phyloP scores from a whole-genome alignment of 2,329 filamentous ascomycete species.

The Penicillium thymicola region DNA sequence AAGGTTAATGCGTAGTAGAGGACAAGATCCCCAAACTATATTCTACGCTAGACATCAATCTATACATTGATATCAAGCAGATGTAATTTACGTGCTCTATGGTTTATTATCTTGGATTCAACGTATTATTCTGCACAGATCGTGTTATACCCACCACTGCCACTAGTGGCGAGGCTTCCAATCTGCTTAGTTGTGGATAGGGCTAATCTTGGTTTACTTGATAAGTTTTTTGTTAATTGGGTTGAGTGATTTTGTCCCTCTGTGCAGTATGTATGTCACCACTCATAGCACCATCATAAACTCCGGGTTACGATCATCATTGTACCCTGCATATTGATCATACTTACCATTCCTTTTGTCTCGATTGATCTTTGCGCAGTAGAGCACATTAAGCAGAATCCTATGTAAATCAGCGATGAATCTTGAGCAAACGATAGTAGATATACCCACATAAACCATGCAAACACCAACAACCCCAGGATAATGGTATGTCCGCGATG shows the following conservation, averaged over 20 bases:
- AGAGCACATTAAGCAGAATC: conserved; percentile 58
- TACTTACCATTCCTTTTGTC: conserved; percentile 62
- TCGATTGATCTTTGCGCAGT: conserved; percentile 61
- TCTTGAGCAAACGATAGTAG: not conserved
- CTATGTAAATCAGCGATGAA: conserved; percentile 32
- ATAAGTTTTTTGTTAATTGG: too few relatives aligned
- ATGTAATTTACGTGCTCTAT: not conserved
- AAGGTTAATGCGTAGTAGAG: too few relatives aligned
- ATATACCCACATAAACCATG: conserved; percentile 62
- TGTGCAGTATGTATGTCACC: too few relatives aligned
- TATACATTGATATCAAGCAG: not conserved
- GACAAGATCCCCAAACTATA: too few relatives aligned
- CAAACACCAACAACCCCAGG: conserved; percentile 57
- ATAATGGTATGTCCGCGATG: conserved; percentile 61
- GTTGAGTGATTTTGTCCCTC: too few relatives aligned
- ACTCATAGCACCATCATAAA: conserved; percentile 59
- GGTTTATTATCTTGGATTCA: not conserved
- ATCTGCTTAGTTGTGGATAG: conserved; percentile 38
- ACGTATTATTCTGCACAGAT: not conserved
- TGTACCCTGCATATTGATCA: conserved; percentile 54
- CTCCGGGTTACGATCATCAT: conserved; percentile 62
- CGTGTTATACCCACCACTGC: conserved; percentile 2
- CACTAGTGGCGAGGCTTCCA: conserved; percentile 34
- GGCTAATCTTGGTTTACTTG: too few relatives aligned
- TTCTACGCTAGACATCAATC: too few relatives aligned